phyloP scores from a whole-genome alignment of 2,329 filamentous ascomycete species.

The Venturia nashicola region DNA sequence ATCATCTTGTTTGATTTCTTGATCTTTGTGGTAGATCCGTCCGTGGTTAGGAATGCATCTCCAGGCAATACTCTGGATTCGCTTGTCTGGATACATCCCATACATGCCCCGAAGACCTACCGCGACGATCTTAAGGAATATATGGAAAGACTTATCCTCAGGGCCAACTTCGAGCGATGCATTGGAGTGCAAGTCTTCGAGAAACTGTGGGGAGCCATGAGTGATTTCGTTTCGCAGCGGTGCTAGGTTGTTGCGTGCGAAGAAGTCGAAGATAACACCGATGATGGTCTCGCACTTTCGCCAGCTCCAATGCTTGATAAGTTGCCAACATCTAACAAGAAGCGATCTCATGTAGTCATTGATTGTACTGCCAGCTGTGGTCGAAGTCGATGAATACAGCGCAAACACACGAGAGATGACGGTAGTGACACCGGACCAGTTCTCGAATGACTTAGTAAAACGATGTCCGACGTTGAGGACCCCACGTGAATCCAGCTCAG shows the following conservation, averaged over 20 bases:
- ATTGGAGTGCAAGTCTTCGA: conserved; percentile 35
- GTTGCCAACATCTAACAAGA: conserved; percentile 39
- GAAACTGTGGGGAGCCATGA: conserved; percentile 40
- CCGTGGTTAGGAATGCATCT: conserved; percentile 49
- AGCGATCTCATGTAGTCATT: conserved; percentile 42
- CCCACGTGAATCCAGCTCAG: conserved; percentile 39
- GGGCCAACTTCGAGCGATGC: conserved; percentile 31
- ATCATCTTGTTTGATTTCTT: conserved; percentile 38
- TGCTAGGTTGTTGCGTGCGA: conserved; percentile 39
- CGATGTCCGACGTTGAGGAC: conserved; percentile 30
- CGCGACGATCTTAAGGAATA: conserved; percentile 45
- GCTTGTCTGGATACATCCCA: conserved; percentile 36
- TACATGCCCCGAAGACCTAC: conserved; percentile 37
- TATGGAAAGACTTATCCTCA: conserved; percentile 44
- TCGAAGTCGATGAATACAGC: conserved; percentile 32
- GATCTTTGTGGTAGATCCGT: conserved; percentile 47
- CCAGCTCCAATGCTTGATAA: conserved; percentile 47
- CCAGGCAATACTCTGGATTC: conserved; percentile 43
- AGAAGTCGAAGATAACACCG: conserved; percentile 46
- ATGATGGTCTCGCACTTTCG: conserved; percentile 41
- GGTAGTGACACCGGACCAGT: conserved; percentile 37
- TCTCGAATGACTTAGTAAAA: conserved; percentile 28
- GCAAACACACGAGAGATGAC: conserved; percentile 36
- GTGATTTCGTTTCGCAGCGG: conserved; percentile 40
- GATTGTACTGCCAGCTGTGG: conserved; percentile 29